Conservation (phyloP, 768 basidiomycete genomes). For the Mycena maculata region DNA sequence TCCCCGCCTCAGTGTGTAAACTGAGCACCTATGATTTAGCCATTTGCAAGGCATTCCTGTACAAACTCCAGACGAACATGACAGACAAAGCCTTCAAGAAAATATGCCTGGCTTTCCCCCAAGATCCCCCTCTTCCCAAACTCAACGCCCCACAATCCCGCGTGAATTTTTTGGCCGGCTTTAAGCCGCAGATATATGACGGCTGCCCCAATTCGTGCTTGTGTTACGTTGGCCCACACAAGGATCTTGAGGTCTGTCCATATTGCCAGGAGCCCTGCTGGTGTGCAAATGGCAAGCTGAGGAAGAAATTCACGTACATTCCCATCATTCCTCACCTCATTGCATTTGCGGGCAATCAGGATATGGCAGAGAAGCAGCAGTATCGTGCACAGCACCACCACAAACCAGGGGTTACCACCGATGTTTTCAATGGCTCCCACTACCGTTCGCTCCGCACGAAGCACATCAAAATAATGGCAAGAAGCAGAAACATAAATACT, state of each 20-base stretch:
- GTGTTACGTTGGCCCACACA: conserved; percentile 38
- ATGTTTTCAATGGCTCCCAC: not conserved
- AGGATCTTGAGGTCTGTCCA: conserved; percentile 41
- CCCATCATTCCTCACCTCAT: conserved; percentile 43
- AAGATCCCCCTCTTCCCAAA: too few species aligned
- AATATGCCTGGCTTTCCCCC: conserved; percentile 25
- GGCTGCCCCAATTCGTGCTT: conserved; percentile 40
- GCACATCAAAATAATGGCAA: not conserved
- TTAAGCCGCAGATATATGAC: conserved; percentile 39
- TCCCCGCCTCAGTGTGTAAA: conserved; percentile 24
- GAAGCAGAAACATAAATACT: not conserved
- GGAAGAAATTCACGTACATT: conserved; percentile 48
- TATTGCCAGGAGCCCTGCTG: conserved; percentile 39
- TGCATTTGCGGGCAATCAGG: conserved; percentile 10
- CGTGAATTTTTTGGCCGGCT: conserved; percentile 42
- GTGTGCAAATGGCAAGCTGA: conserved; percentile 32
- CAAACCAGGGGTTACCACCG: not conserved
- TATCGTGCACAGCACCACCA: not conserved
- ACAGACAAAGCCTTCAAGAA: conserved; percentile 33
- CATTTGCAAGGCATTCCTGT: conserved; percentile 37
- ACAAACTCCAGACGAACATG: conserved; percentile 32
- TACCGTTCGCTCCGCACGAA: not conserved
- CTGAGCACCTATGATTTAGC: conserved; percentile 33
- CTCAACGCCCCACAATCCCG: conserved; percentile 19
- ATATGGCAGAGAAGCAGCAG: not conserved